Percentiles rank a stretch among this genome's conserved stretches.
These are phyloP conservation scores for Paxillus involutus DNA, from an alignment of 768 basidiomycete species.

Conservation along the genomic window DNA sequence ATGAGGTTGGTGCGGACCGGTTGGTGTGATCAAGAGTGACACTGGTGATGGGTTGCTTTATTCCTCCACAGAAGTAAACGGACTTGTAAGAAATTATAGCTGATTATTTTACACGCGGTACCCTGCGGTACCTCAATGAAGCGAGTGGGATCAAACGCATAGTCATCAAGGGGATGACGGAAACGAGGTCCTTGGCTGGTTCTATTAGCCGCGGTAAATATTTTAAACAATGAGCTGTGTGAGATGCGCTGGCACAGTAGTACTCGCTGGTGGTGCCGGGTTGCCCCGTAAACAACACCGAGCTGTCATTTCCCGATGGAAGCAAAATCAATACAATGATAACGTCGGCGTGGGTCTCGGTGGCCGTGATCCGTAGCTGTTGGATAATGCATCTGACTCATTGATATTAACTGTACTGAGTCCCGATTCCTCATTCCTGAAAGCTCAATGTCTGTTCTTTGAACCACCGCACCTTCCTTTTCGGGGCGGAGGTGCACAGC, in stretches of 20 bases:
- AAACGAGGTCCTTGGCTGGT: not conserved
- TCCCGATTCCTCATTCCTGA: no score
- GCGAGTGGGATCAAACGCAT: no score
- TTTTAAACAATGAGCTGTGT: constrained; percentile 27
- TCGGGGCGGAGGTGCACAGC: constrained; percentile 11
- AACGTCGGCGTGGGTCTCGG: not conserved
- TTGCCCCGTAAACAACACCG: constrained; percentile 13
- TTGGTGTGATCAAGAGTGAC: not conserved
- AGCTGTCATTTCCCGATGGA: constrained; percentile 18
- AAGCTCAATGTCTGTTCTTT: not conserved
- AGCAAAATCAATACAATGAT: not conserved
- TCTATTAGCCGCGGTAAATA: constrained; percentile 10
- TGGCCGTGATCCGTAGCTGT: not conserved
- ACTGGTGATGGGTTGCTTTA: not conserved
- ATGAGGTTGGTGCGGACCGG: constrained; percentile 1
- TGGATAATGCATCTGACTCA: not conserved
- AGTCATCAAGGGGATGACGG: no score
- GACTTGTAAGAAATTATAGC: no score
- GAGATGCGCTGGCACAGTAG: constrained; percentile 5
- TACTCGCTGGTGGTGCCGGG: not conserved
- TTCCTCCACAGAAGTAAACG: not conserved
- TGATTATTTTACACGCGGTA: no score
- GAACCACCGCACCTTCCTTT: constrained; percentile 33
- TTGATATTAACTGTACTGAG: not conserved
- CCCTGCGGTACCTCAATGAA: no score